A percentile compares a stretch with the other conserved stretches of the same genome.
Evolutionary conservation across 805 yeast genomes (phyloP).

Genomic region (Diddensiella transvaalensis): DNA sequence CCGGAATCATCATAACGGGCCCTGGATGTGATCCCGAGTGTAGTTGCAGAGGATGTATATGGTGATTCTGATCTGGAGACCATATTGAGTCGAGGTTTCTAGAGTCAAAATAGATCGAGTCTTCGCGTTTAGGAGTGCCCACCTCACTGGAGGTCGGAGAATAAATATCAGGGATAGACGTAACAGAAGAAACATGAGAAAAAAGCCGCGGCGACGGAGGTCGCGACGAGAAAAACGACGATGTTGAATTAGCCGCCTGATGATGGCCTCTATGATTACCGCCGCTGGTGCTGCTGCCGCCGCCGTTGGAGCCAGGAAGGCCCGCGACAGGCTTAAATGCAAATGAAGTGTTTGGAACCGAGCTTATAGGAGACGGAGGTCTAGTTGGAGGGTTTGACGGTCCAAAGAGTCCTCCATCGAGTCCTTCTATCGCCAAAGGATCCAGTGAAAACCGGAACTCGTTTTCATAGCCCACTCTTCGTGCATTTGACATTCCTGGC

Average conservation of each 20-base stretch:
- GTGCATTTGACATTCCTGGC: background rate
- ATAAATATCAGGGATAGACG: slow-evolving; percentile 15
- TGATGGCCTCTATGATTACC: background rate
- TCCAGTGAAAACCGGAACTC: slow-evolving; percentile 41
- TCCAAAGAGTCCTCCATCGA: slow-evolving; percentile 27
- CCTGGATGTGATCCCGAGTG: slow-evolving; percentile 2
- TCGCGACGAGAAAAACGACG: background rate
- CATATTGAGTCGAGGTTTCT: background rate
- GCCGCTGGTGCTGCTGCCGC: too few species aligned
- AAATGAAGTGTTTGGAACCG: slow-evolving; percentile 8
- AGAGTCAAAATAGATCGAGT: background rate
- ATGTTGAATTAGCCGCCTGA: background rate
- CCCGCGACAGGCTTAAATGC: background rate
- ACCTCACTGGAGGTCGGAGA: slow-evolving; percentile 5
- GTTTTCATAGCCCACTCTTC: slow-evolving; percentile 16
- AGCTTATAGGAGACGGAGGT: slow-evolving; percentile 4
- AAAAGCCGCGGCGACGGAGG: background rate
- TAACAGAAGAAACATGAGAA: slow-evolving; percentile 10
- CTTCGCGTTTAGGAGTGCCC: slow-evolving; percentile 2
- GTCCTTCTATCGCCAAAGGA: slow-evolving; percentile 49
- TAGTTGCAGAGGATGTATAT: slow-evolving; percentile 1
- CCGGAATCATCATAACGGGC: slow-evolving; percentile 2
- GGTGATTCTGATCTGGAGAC: slow-evolving; percentile 1
- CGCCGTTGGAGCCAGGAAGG: slow-evolving; percentile 1
- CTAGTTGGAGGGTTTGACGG: slow-evolving; percentile 14